A percentile compares a stretch with the other conserved stretches of the same genome.
phyloP scores from a whole-genome alignment of 371 early-diverging fungal species.

The Chytridiales sp. region DNA sequence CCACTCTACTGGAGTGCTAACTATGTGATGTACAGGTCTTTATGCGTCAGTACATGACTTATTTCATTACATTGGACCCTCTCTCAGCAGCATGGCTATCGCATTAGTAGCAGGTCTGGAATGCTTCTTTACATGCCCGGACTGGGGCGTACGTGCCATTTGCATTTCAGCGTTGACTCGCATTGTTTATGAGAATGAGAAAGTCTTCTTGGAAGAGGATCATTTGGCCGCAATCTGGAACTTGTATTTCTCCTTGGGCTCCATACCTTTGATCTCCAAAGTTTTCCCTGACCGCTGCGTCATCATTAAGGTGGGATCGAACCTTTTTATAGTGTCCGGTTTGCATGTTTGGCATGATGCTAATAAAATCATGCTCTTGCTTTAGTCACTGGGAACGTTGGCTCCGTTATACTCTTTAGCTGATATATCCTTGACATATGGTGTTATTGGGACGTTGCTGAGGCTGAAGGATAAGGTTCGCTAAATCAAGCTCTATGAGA shows the following conservation, averaged over 20 bases:
- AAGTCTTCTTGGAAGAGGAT: slow-evolving; percentile 51
- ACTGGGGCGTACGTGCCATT: slow-evolving; percentile 46
- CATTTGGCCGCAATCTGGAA: slow-evolving; percentile 54
- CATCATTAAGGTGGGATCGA: slow-evolving; percentile 39
- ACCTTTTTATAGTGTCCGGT: not conserved
- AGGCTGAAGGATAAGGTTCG: slow-evolving; percentile 43
- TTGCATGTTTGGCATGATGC: not conserved
- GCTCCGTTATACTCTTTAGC: slow-evolving; percentile 41
- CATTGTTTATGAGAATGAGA: slow-evolving; percentile 47
- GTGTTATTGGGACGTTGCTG: slow-evolving; percentile 42
- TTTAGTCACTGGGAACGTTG: slow-evolving; percentile 44
- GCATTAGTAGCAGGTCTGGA: slow-evolving; percentile 53
- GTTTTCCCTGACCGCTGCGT: slow-evolving; percentile 51
- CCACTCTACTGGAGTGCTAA: not conserved
- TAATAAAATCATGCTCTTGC: not conserved
- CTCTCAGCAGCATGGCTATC: slow-evolving; percentile 43
- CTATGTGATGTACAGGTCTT: slow-evolving; percentile 19
- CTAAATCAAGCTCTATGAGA: not conserved
- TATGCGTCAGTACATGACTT: slow-evolving; percentile 40
- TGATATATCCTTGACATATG: slow-evolving; percentile 41
- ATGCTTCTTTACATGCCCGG: slow-evolving; percentile 44
- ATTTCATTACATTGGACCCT: slow-evolving; percentile 42
- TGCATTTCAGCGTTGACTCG: slow-evolving; percentile 50
- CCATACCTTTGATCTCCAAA: slow-evolving; percentile 43
- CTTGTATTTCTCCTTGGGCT: slow-evolving; percentile 46